These are phyloP conservation scores for Aspergillus brunneoviolaceus DNA, from an alignment of 2,329 filamentous ascomycete species.

Conservation along the genomic window DNA sequence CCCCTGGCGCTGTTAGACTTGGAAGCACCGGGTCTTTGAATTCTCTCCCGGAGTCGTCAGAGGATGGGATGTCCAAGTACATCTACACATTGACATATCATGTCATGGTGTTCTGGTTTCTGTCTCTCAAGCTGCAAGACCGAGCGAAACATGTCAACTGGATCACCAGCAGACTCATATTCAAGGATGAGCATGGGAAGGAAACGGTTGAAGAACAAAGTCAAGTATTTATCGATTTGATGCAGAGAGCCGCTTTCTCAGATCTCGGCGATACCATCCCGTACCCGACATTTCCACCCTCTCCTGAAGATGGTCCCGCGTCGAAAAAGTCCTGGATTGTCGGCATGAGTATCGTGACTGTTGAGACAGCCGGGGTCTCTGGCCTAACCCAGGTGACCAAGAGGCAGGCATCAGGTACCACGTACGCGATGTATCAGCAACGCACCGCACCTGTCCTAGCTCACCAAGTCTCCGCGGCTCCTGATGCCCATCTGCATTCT, in stretches of 20 bases:
- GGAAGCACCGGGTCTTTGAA: slow-evolving; percentile 43
- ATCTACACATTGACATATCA: slow-evolving; percentile 93
- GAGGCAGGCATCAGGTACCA: slow-evolving; percentile 52
- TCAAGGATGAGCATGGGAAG: slow-evolving; percentile 71
- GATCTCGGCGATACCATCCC: slow-evolving; percentile 70
- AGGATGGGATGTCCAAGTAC: slow-evolving; percentile 85
- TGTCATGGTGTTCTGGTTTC: slow-evolving; percentile 95
- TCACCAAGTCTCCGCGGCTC: slow-evolving; percentile 45
- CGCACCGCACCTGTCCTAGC: slow-evolving; percentile 46
- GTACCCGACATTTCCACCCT: slow-evolving; percentile 43
- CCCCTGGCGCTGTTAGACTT: slow-evolving; percentile 40
- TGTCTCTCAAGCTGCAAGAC: slow-evolving; percentile 81
- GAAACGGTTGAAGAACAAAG: slow-evolving; percentile 86
- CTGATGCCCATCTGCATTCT: slow-evolving; percentile 40
- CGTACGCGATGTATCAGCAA: slow-evolving; percentile 50
- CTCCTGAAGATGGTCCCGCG: slow-evolving; percentile 43
- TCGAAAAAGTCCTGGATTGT: slow-evolving; percentile 51
- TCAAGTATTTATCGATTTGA: slow-evolving; percentile 89
- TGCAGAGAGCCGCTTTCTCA: slow-evolving; percentile 83
- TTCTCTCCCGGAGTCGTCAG: slow-evolving; percentile 30
- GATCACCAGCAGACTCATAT: slow-evolving; percentile 82
- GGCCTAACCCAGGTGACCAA: slow-evolving; percentile 53
- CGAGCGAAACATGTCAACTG: slow-evolving; percentile 80
- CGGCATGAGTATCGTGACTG: slow-evolving; percentile 53
- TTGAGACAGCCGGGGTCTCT: slow-evolving; percentile 49